phyloP scores from a whole-genome alignment of 2,329 filamentous ascomycete genomes.

The Huntiella bhutanensis region DNA sequence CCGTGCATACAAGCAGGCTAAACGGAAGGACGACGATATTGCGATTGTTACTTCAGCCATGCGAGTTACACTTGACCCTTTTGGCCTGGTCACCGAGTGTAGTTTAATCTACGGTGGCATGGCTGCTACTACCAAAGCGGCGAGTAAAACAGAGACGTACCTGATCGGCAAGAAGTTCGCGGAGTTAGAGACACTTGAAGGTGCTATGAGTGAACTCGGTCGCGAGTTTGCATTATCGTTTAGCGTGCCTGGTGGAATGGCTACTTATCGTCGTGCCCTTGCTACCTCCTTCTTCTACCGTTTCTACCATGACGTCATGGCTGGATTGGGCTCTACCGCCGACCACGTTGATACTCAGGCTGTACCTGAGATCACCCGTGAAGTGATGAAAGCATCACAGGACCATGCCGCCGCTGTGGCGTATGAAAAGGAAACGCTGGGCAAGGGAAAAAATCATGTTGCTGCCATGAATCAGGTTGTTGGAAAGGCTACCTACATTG shows the following conservation, averaged over 20 bases:
- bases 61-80: conserved; percentile 50
- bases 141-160: conserved; percentile 57
- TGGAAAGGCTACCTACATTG: conserved; percentile 88
- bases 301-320: conserved; percentile 80
- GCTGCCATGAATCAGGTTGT: conserved; percentile 86
- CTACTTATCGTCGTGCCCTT: conserved; percentile 78
- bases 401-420: conserved; percentile 56
- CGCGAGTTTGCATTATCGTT: conserved; percentile 77
- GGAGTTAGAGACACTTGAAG: conserved; percentile 68
- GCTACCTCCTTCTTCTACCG: conserved; percentile 91
- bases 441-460: conserved; percentile 71
- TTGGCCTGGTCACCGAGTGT: conserved; percentile 50
- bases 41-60: conserved; percentile 87
- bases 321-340: conserved; percentile 28
- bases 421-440: conserved; percentile 67
- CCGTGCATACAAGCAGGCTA: conserved; percentile 85
- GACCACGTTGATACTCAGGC: conserved; percentile 47
- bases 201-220: conserved; percentile 74
- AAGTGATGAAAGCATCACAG: conserved; percentile 61
- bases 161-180: conserved; percentile 63
- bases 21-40: conserved; percentile 95
- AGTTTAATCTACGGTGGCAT: conserved; percentile 87
- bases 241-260: conserved; percentile 91
- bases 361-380: conserved; percentile 66
- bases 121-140: conserved; percentile 79